A percentile compares a stretch with the other conserved stretches of the same genome.
Evolutionary conservation across 768 basidiomycete species (phyloP).

Genomic region (Gelatoporia subvermispora): DNA sequence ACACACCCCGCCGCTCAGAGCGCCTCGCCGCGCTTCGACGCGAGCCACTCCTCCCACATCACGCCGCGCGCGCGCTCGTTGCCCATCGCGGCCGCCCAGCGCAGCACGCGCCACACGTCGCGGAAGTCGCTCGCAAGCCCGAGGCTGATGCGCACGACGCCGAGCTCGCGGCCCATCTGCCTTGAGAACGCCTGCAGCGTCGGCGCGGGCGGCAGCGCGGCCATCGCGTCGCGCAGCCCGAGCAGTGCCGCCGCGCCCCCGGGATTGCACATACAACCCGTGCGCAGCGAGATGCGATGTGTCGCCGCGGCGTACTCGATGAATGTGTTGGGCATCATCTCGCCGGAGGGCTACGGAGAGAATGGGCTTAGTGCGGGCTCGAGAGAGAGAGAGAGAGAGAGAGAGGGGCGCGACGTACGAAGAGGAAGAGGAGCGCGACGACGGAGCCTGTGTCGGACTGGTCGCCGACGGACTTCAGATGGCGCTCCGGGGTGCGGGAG

Average conservation of each 20-base stretch:
- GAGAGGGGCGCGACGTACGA: conserved; percentile 36
- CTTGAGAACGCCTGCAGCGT: conserved; percentile 59
- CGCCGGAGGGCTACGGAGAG: conserved; percentile 49
- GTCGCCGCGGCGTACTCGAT: conserved; percentile 64
- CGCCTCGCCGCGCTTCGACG: conserved; percentile 8
- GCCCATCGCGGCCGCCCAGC: conserved; percentile 21
- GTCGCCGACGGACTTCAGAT: conserved; percentile 54
- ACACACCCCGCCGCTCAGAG: conserved; percentile 1
- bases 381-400: neutral
- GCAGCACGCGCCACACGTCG: conserved; percentile 46
- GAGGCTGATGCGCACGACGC: conserved; percentile 72
- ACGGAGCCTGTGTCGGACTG: conserved; percentile 63
- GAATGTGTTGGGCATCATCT: conserved; percentile 67
- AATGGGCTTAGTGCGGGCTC: conserved; percentile 1
- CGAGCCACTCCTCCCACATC: conserved; percentile 25
- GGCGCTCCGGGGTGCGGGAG: conserved; percentile 53
- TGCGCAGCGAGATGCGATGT: conserved; percentile 68
- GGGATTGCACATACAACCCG: conserved; percentile 87
- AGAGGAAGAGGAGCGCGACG: conserved; percentile 57
- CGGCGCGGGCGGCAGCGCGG: conserved; percentile 50
- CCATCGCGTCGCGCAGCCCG: conserved; percentile 63
- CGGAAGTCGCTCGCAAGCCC: conserved; percentile 77
- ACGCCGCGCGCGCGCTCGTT: conserved; percentile 8
- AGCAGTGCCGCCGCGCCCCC: conserved; percentile 74
- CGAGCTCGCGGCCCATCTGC: conserved; percentile 60